Evolutionary conservation across 257 asterid species (phyloP).

Genomic region (Nicotiana tomentosiformis): DNA sequence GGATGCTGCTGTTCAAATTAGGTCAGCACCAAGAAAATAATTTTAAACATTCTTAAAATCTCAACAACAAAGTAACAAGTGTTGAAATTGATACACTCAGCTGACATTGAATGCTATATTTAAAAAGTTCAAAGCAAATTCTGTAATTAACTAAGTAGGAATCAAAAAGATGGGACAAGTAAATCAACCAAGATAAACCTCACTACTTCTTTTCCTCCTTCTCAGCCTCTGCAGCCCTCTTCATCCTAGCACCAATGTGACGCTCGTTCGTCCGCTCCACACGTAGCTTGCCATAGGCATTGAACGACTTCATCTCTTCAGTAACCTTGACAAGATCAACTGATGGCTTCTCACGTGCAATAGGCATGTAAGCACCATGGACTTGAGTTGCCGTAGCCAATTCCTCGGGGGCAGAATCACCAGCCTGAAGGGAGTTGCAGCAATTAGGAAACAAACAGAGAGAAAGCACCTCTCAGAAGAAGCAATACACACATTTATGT

Average conservation of each 20-base stretch:
- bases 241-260: neutral
- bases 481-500: neutral
- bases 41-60: neutral
- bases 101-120: neutral
- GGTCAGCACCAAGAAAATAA: neutral
- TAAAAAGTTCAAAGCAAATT: neutral
- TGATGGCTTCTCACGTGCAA: constrained; percentile 8
- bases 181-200: neutral
- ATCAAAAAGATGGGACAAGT: neutral
- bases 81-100: constrained; percentile 1
- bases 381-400: constrained; percentile 5
- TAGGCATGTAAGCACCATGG: neutral
- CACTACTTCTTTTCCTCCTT: neutral
- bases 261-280: neutral
- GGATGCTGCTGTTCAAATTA: no score
- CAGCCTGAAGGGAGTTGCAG: neutral
- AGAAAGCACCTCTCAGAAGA: neutral
- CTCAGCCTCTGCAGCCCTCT: constrained; percentile 1
- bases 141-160: neutral
- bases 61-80: neutral
- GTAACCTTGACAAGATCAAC: constrained; percentile 12
- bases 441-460: neutral
- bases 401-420: neutral
- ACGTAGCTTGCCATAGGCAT: neutral
- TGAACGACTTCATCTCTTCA: neutral